Percentiles rank a stretch among this genome's conserved stretches.
phyloP scores from a whole-genome alignment of 305 asterid species.

The Coffea humblotiana region DNA sequence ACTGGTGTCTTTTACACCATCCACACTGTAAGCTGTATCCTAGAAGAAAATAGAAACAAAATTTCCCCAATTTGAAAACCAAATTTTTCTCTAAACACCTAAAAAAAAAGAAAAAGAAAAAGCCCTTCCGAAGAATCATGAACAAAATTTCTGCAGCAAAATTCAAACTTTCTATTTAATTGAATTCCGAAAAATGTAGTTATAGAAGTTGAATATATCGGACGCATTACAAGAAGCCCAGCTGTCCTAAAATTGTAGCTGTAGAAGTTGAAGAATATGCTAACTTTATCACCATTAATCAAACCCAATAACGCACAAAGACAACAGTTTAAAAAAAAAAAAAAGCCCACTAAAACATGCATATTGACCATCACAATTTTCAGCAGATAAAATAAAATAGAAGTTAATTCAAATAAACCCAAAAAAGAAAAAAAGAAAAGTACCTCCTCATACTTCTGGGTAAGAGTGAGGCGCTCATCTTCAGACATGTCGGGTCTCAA shows the following conservation, averaged over 20 bases:
- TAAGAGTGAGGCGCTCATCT: slow-evolving; percentile 82
- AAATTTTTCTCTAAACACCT: not conserved
- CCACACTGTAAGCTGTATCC: not conserved
- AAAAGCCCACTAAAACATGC: not conserved
- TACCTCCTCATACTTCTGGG: slow-evolving; percentile 96
- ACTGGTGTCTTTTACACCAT: not conserved
- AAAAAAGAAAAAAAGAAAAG: not conserved
- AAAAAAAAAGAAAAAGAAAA: too few species aligned
- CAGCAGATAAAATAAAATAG: not conserved
- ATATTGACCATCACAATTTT: not conserved
- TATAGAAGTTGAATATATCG: not conserved
- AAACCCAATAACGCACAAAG: not conserved
- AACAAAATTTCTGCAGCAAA: not conserved
- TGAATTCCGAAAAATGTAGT: not conserved
- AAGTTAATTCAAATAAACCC: not conserved
- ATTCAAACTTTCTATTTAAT: slow-evolving; percentile 5
- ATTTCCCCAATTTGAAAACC: not conserved
- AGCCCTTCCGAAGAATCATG: not conserved
- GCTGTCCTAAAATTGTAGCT: not conserved
- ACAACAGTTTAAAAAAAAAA: not conserved
- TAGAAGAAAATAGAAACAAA: not conserved
- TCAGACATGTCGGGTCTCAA: slow-evolving; percentile 94
- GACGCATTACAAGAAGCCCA: not conserved
- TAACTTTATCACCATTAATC: not conserved
- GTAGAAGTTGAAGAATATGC: not conserved